phyloP scores from a whole-genome alignment of 305 asterid genomes.

The Fraxinus platypoda region DNA sequence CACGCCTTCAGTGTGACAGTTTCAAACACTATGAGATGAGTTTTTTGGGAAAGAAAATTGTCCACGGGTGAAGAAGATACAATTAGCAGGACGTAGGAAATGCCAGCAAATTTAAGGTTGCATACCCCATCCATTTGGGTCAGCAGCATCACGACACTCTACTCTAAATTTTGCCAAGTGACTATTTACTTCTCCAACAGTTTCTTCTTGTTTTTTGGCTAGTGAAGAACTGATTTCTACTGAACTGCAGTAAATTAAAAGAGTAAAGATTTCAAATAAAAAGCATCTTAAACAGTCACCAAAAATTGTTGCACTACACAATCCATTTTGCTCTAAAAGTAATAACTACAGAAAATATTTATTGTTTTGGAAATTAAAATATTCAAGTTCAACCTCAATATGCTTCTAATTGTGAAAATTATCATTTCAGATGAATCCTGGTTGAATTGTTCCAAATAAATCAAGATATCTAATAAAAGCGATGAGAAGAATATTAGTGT shows the following conservation, averaged over 20 bases:
- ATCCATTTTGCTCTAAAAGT: conserved; percentile 1
- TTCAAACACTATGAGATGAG: conserved; percentile 7
- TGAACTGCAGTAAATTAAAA: conserved; percentile 55
- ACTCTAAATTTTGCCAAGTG: conserved; percentile 74
- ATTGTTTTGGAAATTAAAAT: background rate
- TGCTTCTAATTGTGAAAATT: background rate
- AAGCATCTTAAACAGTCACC: conserved; percentile 5
- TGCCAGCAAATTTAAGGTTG: conserved; percentile 19
- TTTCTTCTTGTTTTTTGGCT: conserved; percentile 81
- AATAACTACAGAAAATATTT: conserved; percentile 3
- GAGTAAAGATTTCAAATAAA: background rate
- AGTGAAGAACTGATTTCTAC: conserved; percentile 95
- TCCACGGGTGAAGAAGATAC: conserved; percentile 4
- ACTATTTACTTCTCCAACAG: conserved; percentile 76
- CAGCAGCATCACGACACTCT: conserved; percentile 95
- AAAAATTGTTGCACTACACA: conserved; percentile 9
- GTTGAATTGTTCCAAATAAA: conserved; percentile 5
- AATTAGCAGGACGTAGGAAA: conserved; percentile 13
- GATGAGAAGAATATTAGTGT: background rate
- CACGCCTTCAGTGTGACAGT: conserved; percentile 14
- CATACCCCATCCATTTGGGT: conserved; percentile 87
- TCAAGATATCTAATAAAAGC: background rate
- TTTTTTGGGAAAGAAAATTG: background rate
- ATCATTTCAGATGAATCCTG: background rate
- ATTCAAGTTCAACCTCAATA: conserved; percentile 10